Evolutionary conservation across 228 moss, liverwort and hornwort genomes (phyloP), one percentile per base, ranked within the genome.

Genomic region (Sphagnum fallax): DNA sequence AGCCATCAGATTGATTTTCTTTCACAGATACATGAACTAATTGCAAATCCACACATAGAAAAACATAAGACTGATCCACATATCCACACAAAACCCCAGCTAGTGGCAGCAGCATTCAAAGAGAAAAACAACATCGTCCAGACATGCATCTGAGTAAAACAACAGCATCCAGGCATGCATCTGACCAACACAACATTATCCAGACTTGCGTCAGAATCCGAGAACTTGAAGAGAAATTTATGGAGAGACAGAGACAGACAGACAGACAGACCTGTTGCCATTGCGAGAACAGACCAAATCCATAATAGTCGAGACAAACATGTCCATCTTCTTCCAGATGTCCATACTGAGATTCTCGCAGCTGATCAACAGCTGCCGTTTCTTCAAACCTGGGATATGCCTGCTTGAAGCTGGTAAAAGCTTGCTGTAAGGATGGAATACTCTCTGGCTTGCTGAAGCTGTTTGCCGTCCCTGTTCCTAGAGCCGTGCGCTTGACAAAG

Each of bases 231-330:
- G 32, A 32, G 32, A 32, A 32, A 32, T 32, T 32, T 16, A 7
- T 14, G 62, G 18, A 47, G 14, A 62, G 62, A 62, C 15, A 16
- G 0, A 50, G 14, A 49, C 5, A 48, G 65, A 49, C 47, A 48
- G 47, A 47, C 7, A 49, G 14, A 53, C 74, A 50, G 13, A 85
- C 85, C 88, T 92, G 96, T 65, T 96, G 96, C 68, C 84, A 74
- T 71, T 84, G 83, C 6, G 97, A 98, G 78, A 98, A 98, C 8
- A 98, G 91, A 49, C 97, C 97, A 52, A 93, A 91, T 12, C 97
- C 97, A 64, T 87, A 84, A 76, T 98, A 98, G 85, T 98, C 97
- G 67, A 98, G 79, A 76, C 97, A 98, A 58, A 91, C 91, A 71
- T 93, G 96, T 65, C 86, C 83, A 50, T 72, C 78, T 64, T 97